Evolutionary conservation across 805 yeast genomes (phyloP).

Genomic region (Isabelozyma gotoi): DNA sequence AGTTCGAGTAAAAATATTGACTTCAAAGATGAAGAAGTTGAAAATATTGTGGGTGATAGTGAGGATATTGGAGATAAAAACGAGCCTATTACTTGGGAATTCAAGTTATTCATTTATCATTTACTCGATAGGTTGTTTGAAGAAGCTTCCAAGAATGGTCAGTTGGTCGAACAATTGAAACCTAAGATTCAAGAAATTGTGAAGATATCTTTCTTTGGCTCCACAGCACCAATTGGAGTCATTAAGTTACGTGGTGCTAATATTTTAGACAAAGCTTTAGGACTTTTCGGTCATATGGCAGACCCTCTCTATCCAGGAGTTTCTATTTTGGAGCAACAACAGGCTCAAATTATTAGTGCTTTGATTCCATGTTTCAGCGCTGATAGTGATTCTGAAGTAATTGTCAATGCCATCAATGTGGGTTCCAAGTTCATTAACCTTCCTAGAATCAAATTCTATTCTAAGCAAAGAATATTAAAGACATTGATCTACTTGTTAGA

Average conservation of each 20-base stretch:
- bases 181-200: constrained; percentile 62
- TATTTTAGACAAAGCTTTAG: constrained; percentile 63
- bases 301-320: constrained; percentile 75
- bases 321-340: constrained; percentile 83
- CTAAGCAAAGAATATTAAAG: constrained; percentile 53
- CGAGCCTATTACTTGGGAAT: constrained; percentile 59
- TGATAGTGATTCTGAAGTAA: constrained; percentile 71
- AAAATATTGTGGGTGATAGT: constrained; percentile 37
- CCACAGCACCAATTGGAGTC: constrained; percentile 65
- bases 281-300: constrained; percentile 54
- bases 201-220: constrained; percentile 75
- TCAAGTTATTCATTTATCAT: constrained; percentile 49
- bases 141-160: constrained; percentile 36
- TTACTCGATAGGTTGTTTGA: constrained; percentile 44
- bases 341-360: constrained; percentile 91
- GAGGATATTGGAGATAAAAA: constrained; percentile 41
- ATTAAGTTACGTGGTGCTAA: constrained; percentile 66
- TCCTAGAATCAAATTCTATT: constrained; percentile 43
- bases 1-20: constrained; percentile 20
- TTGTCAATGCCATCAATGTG: constrained; percentile 74
- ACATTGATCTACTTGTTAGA: constrained; percentile 68
- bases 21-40: constrained; percentile 42
- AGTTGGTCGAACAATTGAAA: constrained; percentile 41
- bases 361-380: constrained; percentile 79
- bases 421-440: constrained; percentile 68